These are phyloP conservation scores for Diaporthe sp. DNA, from an alignment of 2,329 filamentous ascomycete genomes.

Conservation along the genomic window DNA sequence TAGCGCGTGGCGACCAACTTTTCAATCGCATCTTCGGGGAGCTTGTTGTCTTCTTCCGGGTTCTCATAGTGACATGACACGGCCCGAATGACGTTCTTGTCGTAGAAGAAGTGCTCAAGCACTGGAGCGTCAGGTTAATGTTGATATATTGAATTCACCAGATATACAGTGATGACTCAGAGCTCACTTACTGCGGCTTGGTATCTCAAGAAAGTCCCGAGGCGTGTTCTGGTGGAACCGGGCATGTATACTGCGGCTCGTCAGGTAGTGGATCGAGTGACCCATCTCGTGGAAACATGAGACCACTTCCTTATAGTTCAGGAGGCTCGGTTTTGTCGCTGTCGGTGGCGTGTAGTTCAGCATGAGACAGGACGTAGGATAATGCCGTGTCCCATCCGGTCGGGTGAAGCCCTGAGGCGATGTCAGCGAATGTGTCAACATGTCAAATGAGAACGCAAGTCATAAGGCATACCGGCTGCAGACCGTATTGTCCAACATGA, in stretches of 20 bases:
- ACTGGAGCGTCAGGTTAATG: background rate
- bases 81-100: background rate
- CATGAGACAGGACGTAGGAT: slow-evolving; percentile 2
- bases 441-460: background rate
- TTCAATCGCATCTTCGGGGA: slow-evolving; percentile 2
- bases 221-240: slow-evolving; percentile 2
- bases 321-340: background rate
- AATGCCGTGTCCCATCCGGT: background rate
- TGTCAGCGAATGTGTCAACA: background rate
- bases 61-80: background rate
- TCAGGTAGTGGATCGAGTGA: background rate
- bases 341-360: slow-evolving; percentile 1
- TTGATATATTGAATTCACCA: background rate
- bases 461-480: background rate
- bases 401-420: background rate
- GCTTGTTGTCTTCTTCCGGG: background rate
- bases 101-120: slow-evolving; percentile 7
- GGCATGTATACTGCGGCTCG: background rate
- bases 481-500: background rate
- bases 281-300: slow-evolving; percentile 9
- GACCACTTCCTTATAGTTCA: background rate
- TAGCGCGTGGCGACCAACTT: background rate
- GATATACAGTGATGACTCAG: background rate
- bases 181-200: background rate
- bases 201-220: slow-evolving; percentile 1